phyloP scores from a whole-genome alignment of 2,329 filamentous ascomycete genomes.

The Gyromitra esculenta region DNA sequence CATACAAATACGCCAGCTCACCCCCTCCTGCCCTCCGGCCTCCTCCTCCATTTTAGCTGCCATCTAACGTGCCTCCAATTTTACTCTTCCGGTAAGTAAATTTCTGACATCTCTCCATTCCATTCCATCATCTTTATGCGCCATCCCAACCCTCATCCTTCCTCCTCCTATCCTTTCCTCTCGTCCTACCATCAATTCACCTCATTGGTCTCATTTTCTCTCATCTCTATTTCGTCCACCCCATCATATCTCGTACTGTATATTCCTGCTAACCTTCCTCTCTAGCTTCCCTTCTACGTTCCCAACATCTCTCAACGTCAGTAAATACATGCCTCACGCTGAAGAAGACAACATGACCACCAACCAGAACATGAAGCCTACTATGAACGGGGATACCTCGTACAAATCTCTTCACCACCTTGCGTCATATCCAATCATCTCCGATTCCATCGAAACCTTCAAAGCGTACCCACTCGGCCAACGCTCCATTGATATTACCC shows the following conservation, averaged over 20 bases:
- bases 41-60: neutral
- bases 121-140: neutral
- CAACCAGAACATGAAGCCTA: constrained; percentile 20
- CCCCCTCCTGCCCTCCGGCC: constrained; percentile 12
- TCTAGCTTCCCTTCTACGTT: constrained; percentile 4
- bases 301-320: neutral
- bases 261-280: constrained; percentile 2
- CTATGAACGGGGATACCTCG: constrained; percentile 43
- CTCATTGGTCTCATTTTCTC: neutral
- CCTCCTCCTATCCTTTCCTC: neutral
- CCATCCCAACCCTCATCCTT: neutral
- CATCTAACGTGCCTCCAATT: constrained; percentile 2
- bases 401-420: constrained; percentile 71
- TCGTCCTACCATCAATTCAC: neutral
- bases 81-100: constrained; percentile 22
- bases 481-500: constrained; percentile 79
- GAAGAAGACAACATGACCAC: constrained; percentile 24
- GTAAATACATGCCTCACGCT: constrained; percentile 24
- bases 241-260: neutral
- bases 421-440: constrained; percentile 82
- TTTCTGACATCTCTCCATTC: neutral
- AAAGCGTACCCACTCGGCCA: constrained; percentile 84
- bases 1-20: constrained; percentile 42
- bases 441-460: constrained; percentile 79
- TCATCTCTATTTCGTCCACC: neutral